Evolutionary conservation across 108 stramenopile genomes (phyloP).

Genomic region (Nitzschia palea): DNA sequence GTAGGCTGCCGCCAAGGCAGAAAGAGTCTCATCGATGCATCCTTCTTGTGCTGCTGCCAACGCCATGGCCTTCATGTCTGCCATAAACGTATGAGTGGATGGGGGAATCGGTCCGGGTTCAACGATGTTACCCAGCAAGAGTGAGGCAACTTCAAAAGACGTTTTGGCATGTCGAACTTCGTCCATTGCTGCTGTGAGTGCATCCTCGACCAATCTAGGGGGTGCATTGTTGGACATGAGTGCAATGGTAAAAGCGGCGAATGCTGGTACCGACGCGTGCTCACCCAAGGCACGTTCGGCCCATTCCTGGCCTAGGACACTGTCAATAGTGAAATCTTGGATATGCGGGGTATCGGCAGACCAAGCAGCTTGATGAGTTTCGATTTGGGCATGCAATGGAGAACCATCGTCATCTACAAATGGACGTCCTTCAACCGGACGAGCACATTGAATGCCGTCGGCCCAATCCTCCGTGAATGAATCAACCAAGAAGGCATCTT

Average conservation of each 20-base stretch:
- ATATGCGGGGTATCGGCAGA: conserved; percentile 7
- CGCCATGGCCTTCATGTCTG: conserved; percentile 51
- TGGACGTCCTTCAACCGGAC: conserved; percentile 49
- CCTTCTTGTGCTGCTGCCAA: conserved; percentile 55
- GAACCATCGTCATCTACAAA: conserved; percentile 47
- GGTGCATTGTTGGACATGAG: conserved; percentile 66
- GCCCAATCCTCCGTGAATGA: no score
- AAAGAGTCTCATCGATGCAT: conserved; percentile 60
- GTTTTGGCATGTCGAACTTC: conserved; percentile 56
- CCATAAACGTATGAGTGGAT: conserved; percentile 37
- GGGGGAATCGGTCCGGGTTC: conserved; percentile 50
- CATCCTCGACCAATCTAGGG: conserved; percentile 50
- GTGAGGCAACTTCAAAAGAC: conserved; percentile 56
- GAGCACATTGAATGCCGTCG: not conserved
- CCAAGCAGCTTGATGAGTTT: conserved; percentile 19
- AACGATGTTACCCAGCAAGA: conserved; percentile 39
- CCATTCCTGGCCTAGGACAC: conserved; percentile 48
- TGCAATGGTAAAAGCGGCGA: conserved; percentile 61
- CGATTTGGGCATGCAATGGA: conserved; percentile 23
- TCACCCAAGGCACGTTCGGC: conserved; percentile 55
- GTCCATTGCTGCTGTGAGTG: conserved; percentile 55
- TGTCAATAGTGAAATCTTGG: not conserved
- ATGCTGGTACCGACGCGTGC: conserved; percentile 65
- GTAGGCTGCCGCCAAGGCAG: conserved; percentile 46
- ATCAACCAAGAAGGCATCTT: not conserved